Conservation (phyloP, 495 filamentous ascomycete species). For the Aspergillus avenaceus region DNA sequence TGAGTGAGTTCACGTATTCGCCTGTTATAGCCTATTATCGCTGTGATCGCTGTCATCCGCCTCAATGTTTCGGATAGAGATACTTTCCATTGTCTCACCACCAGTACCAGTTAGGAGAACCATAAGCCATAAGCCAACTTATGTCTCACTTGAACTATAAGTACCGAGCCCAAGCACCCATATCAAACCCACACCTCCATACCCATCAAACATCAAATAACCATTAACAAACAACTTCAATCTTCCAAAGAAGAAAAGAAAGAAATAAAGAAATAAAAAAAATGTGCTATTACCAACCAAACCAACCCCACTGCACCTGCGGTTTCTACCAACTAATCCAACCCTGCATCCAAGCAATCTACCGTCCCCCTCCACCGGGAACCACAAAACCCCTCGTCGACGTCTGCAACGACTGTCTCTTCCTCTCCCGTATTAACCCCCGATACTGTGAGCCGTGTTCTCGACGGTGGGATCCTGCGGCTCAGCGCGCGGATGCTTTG, state of each 20-base stretch:
- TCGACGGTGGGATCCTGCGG: too few species aligned
- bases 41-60: neutral
- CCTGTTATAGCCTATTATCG: too few species aligned
- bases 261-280: constrained; percentile 1
- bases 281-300: constrained; percentile 21
- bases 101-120: too few species aligned
- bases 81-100: neutral
- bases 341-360: constrained; percentile 12
- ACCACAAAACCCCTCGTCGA: constrained; percentile 11
- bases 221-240: too few species aligned
- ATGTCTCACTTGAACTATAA: neutral
- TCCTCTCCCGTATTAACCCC: constrained; percentile 7
- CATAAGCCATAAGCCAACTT: too few species aligned
- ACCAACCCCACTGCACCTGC: constrained; percentile 18
- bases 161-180: neutral
- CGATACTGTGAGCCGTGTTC: constrained; percentile 7
- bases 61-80: neutral
- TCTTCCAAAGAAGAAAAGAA: neutral
- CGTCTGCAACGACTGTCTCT: constrained; percentile 1
- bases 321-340: constrained; percentile 22
- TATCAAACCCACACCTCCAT: too few species aligned
- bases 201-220: neutral
- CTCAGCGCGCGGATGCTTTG: too few species aligned
- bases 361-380: constrained; percentile 6
- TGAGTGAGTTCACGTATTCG: too few species aligned